phyloP scores from a whole-genome alignment of 768 basidiomycete genomes.

The Lactifluus echinatus region DNA sequence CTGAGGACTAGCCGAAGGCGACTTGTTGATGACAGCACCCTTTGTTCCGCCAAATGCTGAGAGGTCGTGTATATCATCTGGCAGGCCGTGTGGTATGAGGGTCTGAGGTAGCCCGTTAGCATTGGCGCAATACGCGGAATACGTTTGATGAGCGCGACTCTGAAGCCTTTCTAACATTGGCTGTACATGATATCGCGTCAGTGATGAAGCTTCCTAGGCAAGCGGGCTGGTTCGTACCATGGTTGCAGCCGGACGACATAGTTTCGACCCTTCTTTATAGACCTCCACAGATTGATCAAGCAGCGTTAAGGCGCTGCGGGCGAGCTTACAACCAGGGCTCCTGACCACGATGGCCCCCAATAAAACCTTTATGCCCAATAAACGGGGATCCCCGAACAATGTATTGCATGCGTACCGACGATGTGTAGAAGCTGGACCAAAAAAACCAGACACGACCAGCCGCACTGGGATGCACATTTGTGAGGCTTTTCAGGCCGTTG shows the following conservation, averaged over 20 bases:
- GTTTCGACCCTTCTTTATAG: constrained; percentile 36
- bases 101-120: not conserved
- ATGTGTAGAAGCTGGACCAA: constrained; percentile 42
- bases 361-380: constrained; percentile 30
- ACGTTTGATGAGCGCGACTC: constrained; percentile 30
- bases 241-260: constrained; percentile 28
- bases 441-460: constrained; percentile 38
- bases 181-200: constrained; percentile 18
- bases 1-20: constrained; percentile 9
- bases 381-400: not conserved
- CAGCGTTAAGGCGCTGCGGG: constrained; percentile 32
- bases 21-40: constrained; percentile 12
- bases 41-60: constrained; percentile 16
- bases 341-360: constrained; percentile 40
- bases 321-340: constrained; percentile 37
- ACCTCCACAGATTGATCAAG: constrained; percentile 32
- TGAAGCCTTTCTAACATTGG: constrained; percentile 32
- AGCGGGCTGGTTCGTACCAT: not conserved
- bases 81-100: not conserved
- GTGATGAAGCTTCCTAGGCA: not conserved
- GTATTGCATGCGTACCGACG: constrained; percentile 33
- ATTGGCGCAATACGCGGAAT: constrained; percentile 21
- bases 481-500: constrained; percentile 32
- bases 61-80: constrained; percentile 14
- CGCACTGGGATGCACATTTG: constrained; percentile 29